Conservation (phyloP, 164 flowering plant genomes). For the Nymphaea thermarum region DNA sequence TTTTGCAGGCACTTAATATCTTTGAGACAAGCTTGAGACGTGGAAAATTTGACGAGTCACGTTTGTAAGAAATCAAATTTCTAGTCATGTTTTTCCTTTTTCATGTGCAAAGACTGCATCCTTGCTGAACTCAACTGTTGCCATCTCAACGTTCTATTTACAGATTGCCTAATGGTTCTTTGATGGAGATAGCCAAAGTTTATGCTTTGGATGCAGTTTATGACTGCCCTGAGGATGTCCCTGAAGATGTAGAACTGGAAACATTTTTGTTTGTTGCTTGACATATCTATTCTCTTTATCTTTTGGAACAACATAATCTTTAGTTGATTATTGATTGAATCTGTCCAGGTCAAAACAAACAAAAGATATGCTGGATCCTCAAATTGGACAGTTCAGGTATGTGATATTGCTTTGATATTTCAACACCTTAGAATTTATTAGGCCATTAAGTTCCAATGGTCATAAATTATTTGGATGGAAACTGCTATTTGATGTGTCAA, state of each 20-base stretch:
- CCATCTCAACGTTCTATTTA: slow-evolving; percentile 2
- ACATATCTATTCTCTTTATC: not conserved
- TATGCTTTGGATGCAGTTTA: slow-evolving; percentile 91
- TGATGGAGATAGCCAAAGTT: slow-evolving; percentile 84
- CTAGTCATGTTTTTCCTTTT: not conserved
- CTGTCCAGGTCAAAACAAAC: slow-evolving; percentile 72
- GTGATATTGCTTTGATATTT: not conserved
- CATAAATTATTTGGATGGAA: too few species aligned
- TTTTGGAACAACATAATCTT: not conserved
- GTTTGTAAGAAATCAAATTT: slow-evolving; percentile 43
- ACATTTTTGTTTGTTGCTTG: not conserved
- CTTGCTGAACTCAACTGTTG: too few species aligned
- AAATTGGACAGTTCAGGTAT: slow-evolving; percentile 92
- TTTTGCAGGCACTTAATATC: slow-evolving; percentile 70
- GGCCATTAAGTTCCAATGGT: too few species aligned
- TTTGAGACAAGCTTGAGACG: slow-evolving; percentile 87
- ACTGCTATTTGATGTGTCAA: too few species aligned
- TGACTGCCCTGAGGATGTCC: slow-evolving; percentile 83
- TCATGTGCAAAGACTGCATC: too few species aligned
- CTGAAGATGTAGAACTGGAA: slow-evolving; percentile 66
- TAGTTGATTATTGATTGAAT: not conserved
- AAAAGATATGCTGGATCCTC: slow-evolving; percentile 87
- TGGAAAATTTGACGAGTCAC: slow-evolving; percentile 91
- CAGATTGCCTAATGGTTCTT: slow-evolving; percentile 90
- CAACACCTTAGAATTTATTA: too few species aligned